phyloP scores from a whole-genome alignment of 495 filamentous ascomycete species.

The Cryomyces minteri region DNA sequence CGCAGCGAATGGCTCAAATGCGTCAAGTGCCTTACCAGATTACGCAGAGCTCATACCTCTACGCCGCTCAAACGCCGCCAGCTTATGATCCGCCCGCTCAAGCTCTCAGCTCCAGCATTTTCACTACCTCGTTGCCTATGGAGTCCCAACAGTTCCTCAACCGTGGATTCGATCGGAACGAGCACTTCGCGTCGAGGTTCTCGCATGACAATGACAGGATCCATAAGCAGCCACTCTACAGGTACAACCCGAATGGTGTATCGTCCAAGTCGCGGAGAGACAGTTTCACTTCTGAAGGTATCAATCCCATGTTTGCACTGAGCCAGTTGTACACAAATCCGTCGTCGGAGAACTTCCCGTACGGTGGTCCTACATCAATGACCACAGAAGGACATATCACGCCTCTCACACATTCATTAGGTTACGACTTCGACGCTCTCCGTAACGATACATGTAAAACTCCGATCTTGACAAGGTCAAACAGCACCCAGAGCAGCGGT shows the following conservation, averaged over 20 bases:
- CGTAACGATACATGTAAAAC: background rate
- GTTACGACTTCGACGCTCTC: background rate
- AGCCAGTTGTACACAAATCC: constrained; percentile 2
- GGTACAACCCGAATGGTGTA: constrained; percentile 16
- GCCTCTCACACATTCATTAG: constrained; percentile 1
- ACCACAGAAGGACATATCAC: background rate
- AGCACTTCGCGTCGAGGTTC: constrained; percentile 23
- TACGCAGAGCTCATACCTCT: background rate
- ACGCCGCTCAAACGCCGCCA: background rate
- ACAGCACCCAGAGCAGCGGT: constrained; percentile 1
- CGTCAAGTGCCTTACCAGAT: background rate
- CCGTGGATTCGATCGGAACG: constrained; percentile 24
- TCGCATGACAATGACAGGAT: constrained; percentile 24
- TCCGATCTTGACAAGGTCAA: background rate
- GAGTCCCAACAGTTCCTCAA: constrained; percentile 31
- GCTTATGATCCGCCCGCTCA: background rate
- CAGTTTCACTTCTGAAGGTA: constrained; percentile 1
- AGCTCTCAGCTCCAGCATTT: constrained; percentile 9
- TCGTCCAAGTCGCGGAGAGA: constrained; percentile 2
- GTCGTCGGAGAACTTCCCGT: background rate
- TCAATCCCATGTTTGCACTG: constrained; percentile 11
- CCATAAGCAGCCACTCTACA: constrained; percentile 19
- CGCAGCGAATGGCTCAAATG: background rate
- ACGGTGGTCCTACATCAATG: background rate
- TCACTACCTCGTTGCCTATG: constrained; percentile 27